Percentiles rank a stretch among this genome's conserved stretches.
phyloP scores from a whole-genome alignment of 441 rosid species.

The Gossypium armourianum region DNA sequence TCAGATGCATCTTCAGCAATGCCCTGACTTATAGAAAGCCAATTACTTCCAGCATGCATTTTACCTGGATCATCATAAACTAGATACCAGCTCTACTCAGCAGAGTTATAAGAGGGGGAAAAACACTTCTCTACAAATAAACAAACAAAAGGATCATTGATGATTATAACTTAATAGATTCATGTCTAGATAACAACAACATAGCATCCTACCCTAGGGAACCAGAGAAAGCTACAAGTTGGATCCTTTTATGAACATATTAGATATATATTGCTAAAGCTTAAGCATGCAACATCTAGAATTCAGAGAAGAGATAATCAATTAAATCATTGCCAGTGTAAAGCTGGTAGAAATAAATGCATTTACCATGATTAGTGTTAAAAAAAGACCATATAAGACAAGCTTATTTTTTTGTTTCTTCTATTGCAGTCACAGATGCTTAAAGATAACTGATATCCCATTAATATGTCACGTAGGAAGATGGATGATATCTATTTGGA shows the following conservation, averaged over 20 bases:
- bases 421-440: not conserved
- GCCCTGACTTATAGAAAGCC: slow-evolving; percentile 95
- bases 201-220: not conserved
- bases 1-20: slow-evolving; percentile 87
- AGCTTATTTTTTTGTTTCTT: not conserved
- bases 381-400: not conserved
- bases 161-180: not conserved
- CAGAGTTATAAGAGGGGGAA: slow-evolving; percentile 2
- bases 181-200: not conserved
- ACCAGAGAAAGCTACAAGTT: not conserved
- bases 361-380: not conserved
- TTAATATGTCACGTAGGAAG: not conserved
- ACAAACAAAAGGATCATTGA: not conserved
- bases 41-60: slow-evolving; percentile 69
- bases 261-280: not conserved
- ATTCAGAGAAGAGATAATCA: not conserved
- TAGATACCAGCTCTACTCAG: slow-evolving; percentile 1
- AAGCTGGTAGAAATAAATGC: not conserved
- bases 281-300: not conserved
- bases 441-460: not conserved
- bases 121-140: not conserved
- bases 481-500: not conserved
- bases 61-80: slow-evolving; percentile 43
- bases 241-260: not conserved
- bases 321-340: not conserved